Percentiles rank a stretch among this genome's conserved stretches.
Conservation (phyloP, 1,139 yeast species). For the Diutina mesorugosa region DNA sequence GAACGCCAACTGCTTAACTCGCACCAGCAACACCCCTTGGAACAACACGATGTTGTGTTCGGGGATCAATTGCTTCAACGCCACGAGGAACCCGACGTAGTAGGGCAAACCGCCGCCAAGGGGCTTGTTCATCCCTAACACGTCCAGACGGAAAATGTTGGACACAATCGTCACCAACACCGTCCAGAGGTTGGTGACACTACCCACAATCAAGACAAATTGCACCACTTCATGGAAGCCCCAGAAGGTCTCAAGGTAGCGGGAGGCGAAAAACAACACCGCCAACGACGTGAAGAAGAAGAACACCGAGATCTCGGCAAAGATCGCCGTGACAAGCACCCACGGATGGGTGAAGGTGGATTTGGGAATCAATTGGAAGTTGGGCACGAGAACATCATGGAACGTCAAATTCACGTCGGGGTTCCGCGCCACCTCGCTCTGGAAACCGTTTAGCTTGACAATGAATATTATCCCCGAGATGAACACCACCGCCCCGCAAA, state of each 20-base stretch:
- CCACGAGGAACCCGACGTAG: slow-evolving; percentile 68
- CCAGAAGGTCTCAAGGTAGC: slow-evolving; percentile 42
- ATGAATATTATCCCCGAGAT: background rate
- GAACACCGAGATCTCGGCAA: slow-evolving; percentile 51
- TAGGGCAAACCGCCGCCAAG: slow-evolving; percentile 67
- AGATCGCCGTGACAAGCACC: slow-evolving; percentile 61
- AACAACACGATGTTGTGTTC: slow-evolving; percentile 71
- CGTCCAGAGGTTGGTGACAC: slow-evolving; percentile 46
- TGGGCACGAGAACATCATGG: slow-evolving; percentile 37
- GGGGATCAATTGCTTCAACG: slow-evolving; percentile 78
- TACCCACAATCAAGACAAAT: slow-evolving; percentile 45
- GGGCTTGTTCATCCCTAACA: slow-evolving; percentile 28
- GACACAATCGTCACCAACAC: slow-evolving; percentile 26
- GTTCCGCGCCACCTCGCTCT: background rate
- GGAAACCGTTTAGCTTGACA: background rate
- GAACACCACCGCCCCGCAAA: background rate
- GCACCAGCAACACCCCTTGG: slow-evolving; percentile 47
- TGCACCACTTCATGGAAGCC: slow-evolving; percentile 46
- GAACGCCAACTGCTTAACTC: slow-evolving; percentile 68
- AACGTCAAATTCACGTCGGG: background rate
- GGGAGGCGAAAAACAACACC: slow-evolving; percentile 39
- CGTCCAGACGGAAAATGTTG: slow-evolving; percentile 24
- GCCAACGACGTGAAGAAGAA: slow-evolving; percentile 35
- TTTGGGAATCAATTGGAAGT: slow-evolving; percentile 59
- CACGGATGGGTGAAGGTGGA: slow-evolving; percentile 54